Percentiles rank a stretch among this genome's conserved stretches.
Conservation (phyloP, 768 basidiomycete genomes). For the Pulveroboletus sp. region DNA sequence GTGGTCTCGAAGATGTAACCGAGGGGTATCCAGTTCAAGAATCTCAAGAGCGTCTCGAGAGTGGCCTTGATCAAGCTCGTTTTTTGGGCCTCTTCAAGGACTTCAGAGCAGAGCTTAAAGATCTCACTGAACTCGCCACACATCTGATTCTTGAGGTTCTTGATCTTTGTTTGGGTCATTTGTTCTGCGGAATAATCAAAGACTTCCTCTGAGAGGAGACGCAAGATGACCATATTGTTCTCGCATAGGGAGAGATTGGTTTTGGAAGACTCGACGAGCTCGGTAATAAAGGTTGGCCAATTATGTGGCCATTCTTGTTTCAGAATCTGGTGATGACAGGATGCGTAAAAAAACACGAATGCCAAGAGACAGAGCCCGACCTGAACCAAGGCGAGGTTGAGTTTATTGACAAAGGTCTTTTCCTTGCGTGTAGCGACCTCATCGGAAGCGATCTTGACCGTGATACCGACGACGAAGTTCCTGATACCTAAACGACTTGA, state of each 20-base stretch:
- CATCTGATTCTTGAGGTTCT: constrained; percentile 97
- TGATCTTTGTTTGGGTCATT: constrained; percentile 97
- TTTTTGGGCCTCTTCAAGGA: constrained; percentile 96
- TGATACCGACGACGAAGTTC: constrained; percentile 92
- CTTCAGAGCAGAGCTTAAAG: constrained; percentile 95
- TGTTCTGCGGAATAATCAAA: constrained; percentile 99
- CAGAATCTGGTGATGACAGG: constrained; percentile 60
- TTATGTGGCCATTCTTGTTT: constrained; percentile 99
- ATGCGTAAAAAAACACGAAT: constrained; percentile 4
- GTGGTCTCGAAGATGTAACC: constrained; percentile 99
- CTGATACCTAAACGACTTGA: constrained; percentile 65
- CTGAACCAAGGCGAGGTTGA: constrained; percentile 94
- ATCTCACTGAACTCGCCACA: constrained; percentile 96
- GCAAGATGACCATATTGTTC: constrained; percentile 99
- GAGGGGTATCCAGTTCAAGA: constrained; percentile 98
- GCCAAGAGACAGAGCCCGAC: constrained; percentile 38
- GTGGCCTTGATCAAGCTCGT: constrained; percentile 91
- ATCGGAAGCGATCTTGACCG: constrained; percentile 90
- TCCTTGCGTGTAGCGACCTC: constrained; percentile 85
- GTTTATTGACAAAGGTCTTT: constrained; percentile 93
- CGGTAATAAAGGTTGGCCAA: constrained; percentile 96
- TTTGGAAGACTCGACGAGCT: constrained; percentile 96
- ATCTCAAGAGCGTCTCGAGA: constrained; percentile 88
- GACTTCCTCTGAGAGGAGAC: constrained; percentile 96
- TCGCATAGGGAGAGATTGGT: constrained; percentile 95